These are phyloP conservation scores for Suillus brevipes DNA, from an alignment of 768 basidiomycete species.

Conservation along the genomic window DNA sequence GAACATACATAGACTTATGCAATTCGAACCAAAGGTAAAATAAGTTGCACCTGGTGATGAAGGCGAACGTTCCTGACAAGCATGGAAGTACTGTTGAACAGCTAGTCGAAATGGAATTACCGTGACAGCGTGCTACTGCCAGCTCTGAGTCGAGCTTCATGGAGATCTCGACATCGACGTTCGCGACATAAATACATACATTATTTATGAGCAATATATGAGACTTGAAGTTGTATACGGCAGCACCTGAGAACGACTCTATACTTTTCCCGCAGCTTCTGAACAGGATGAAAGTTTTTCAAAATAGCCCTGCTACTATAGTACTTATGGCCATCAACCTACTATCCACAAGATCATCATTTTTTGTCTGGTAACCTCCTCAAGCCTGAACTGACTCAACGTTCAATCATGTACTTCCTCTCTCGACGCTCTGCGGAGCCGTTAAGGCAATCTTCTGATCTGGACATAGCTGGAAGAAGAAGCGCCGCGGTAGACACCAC, in stretches of 20 bases:
- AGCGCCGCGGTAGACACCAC: conserved; percentile 8
- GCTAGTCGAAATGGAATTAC: not conserved
- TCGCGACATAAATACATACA: not conserved
- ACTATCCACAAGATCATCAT: not conserved
- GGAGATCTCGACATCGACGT: not conserved
- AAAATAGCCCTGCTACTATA: not conserved
- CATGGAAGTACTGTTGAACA: not conserved
- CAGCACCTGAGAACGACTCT: not conserved
- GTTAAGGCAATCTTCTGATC: conserved; percentile 10
- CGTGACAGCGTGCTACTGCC: not conserved
- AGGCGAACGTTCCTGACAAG: no score
- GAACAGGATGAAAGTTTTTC: not conserved
- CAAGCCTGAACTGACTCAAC: conserved; percentile 1
- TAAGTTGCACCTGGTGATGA: no score
- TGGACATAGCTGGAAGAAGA: conserved; percentile 4
- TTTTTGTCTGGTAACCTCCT: not conserved
- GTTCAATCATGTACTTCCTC: conserved; percentile 28
- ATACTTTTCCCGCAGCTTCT: not conserved
- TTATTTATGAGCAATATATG: not conserved
- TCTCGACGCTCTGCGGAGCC: conserved; percentile 31
- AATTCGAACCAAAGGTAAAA: no score
- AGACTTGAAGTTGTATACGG: not conserved
- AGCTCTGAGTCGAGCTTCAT: not conserved
- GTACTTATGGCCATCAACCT: not conserved
- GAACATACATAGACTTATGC: not conserved